A percentile compares a stretch with the other conserved stretches of the same genome.
Conservation (phyloP, 805 yeast genomes). For the Tetrapisispora iriomotensis region DNA sequence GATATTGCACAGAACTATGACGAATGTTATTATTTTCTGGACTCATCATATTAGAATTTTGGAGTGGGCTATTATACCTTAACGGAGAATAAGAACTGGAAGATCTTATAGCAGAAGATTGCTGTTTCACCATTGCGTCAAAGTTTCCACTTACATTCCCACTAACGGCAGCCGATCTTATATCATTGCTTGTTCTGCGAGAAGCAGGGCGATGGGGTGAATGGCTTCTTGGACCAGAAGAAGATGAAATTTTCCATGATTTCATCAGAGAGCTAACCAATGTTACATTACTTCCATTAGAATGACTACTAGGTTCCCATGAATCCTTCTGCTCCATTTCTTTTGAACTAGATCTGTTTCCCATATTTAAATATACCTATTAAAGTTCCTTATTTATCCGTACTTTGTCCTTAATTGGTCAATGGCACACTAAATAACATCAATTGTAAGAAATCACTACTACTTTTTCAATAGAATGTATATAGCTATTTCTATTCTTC, state of each 20-base stretch:
- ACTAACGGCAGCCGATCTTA: neutral
- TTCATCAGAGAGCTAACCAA: constrained; percentile 22
- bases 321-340: constrained; percentile 22
- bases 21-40: constrained; percentile 5
- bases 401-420: too few species aligned
- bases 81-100: constrained; percentile 20
- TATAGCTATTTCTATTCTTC: too few species aligned
- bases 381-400: too few species aligned
- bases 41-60: constrained; percentile 5
- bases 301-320: constrained; percentile 3
- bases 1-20: constrained; percentile 3
- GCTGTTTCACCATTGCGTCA: constrained; percentile 24
- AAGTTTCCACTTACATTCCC: constrained; percentile 14
- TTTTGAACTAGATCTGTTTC: constrained; percentile 18
- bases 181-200: constrained; percentile 2
- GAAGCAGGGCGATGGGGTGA: constrained; percentile 4
- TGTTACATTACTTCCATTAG: constrained; percentile 7
- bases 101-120: constrained; percentile 14
- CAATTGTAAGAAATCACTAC: too few species aligned
- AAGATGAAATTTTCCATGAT: constrained; percentile 22
- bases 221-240: constrained; percentile 4
- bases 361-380: constrained; percentile 12
- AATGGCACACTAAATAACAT: too few species aligned
- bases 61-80: constrained; percentile 19
- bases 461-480: too few species aligned